Evolutionary conservation across 306 rosid genomes (phyloP), one percentile per base, ranked within the genome.

Genomic region (Casuarina cunninghamiana): DNA sequence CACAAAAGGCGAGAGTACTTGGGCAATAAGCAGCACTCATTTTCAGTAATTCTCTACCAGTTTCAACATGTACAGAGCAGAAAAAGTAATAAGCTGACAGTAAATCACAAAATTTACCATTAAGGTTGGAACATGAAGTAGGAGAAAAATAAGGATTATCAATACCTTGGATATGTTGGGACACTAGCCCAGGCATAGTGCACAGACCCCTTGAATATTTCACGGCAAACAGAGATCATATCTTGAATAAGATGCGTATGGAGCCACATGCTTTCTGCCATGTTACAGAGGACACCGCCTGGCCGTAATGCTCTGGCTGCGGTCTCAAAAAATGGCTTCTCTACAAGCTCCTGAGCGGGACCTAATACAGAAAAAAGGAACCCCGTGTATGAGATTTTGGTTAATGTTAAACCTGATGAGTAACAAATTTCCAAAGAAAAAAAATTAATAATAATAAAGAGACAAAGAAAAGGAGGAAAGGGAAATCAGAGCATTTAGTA

Each of bases 231-330:
- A 50, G 93, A 86, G 21, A 96, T 65, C 96, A 96, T 88, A 49
- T 91, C 93, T 80, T 90, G 85, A 86, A 96, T 90, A 68, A 96
- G 97, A 86, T 96, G 99, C 32, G 99, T 93, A 75, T 96, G 99
- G 55, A 96, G 99, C 99, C 99, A 96, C 97, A 96, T 91, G 74
- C 99, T 96, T 84, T 96, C 99, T 11, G 98, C 96, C 99, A 96
- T 96, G 81, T 96, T 96, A 79, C 99, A 96, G 46, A 96, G 94
- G 72, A 96, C 96, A 53, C 99, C 99, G 2, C 98, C 99, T 50
- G 97, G 93, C 82, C 96, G 87, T 74, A 96, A 86, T 78, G 99
- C 97, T 82, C 62, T 87, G n/a, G 99, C 96, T 83, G 89, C 83
- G n/a, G 88, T 91, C 73, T 88, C 91, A 83, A 96, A 96, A 88